These are phyloP conservation scores for Lentinula novae-zelandiae DNA, from an alignment of 1,284 basidiomycete genomes.

Conservation along the genomic window DNA sequence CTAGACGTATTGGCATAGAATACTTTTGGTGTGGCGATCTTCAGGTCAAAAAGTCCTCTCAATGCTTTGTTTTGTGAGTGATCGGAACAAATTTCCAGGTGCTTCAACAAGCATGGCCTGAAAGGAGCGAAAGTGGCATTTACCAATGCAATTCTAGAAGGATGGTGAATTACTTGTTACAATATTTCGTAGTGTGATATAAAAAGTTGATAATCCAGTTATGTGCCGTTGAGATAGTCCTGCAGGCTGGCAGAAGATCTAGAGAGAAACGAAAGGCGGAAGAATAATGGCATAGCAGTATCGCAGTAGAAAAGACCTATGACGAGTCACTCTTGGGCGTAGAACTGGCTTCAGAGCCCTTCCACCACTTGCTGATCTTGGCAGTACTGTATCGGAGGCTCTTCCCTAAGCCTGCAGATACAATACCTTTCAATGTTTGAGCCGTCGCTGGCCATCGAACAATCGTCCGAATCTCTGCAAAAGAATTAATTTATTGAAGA, in stretches of 20 bases:
- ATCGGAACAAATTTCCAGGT: no score
- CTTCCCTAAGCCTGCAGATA: slow-evolving; percentile 80
- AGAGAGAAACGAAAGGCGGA: neutral
- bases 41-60: no score
- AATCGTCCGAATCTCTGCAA: slow-evolving; percentile 69
- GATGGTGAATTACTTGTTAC: neutral
- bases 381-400: slow-evolving; percentile 71
- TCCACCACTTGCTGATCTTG: slow-evolving; percentile 86
- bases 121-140: neutral
- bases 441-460: slow-evolving; percentile 81
- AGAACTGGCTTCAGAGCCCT: slow-evolving; percentile 20
- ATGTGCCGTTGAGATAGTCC: neutral
- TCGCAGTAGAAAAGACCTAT: neutral
- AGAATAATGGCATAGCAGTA: neutral
- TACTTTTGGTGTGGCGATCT: no score
- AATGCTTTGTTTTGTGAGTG: no score
- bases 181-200: neutral
- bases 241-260: neutral
- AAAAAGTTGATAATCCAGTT: neutral
- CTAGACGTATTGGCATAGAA: no score
- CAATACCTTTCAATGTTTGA: slow-evolving; percentile 83
- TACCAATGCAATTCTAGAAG: no score
- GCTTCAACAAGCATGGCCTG: no score
- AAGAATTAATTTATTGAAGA: slow-evolving; percentile 1
- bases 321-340: neutral